These are phyloP conservation scores for Boletus rex-veris DNA, from an alignment of 768 basidiomycete genomes.

Conservation along the genomic window DNA sequence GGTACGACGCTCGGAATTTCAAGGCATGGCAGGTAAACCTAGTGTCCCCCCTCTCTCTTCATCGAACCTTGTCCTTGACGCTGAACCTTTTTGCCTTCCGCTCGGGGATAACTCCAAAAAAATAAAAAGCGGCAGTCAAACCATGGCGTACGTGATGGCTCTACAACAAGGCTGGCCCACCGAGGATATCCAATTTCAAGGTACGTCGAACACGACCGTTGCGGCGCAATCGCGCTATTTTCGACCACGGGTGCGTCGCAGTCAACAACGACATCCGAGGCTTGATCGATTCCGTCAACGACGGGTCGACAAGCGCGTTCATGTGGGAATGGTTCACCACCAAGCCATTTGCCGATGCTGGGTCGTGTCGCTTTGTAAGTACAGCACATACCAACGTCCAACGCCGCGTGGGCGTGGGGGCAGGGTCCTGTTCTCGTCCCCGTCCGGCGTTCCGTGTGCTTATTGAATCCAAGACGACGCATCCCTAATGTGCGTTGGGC, in stretches of 20 bases:
- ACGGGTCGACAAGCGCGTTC: constrained; percentile 83
- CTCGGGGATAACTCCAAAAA: neutral
- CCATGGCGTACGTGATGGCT: constrained; percentile 96
- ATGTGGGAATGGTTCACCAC: constrained; percentile 97
- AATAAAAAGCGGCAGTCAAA: constrained; percentile 69
- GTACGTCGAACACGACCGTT: constrained; percentile 35
- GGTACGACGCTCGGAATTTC: constrained; percentile 89
- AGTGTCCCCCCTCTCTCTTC: neutral
- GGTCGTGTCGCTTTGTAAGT: constrained; percentile 80
- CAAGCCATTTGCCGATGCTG: constrained; percentile 75
- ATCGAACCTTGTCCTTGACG: neutral
- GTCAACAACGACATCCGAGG: constrained; percentile 82
- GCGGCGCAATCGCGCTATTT: neutral
- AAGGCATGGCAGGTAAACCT: constrained; percentile 67
- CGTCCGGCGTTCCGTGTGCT: no score
- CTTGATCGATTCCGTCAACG: constrained; percentile 83
- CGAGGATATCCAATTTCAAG: constrained; percentile 64
- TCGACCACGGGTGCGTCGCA: constrained; percentile 21
- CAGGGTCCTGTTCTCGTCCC: no score
- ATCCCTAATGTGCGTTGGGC: neutral
- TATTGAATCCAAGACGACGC: no score
- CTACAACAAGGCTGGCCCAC: constrained; percentile 79
- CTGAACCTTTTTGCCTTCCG: neutral
- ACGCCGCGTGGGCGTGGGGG: no score
- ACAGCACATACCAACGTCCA: neutral